phyloP scores from a whole-genome alignment of 345 rosid genomes.

The Diplotaxis tenuifolia region DNA sequence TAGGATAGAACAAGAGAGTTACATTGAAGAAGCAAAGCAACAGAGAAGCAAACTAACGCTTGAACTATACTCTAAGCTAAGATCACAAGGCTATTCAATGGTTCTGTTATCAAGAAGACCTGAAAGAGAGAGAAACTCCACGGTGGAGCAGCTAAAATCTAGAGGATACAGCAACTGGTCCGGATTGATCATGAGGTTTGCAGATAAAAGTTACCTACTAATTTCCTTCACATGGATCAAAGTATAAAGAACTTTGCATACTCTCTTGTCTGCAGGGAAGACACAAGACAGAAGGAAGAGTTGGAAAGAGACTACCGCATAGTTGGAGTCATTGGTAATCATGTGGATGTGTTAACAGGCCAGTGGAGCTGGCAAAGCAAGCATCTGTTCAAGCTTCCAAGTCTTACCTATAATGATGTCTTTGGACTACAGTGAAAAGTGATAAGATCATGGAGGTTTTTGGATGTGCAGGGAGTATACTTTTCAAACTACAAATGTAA shows the following conservation, averaged over 20 bases:
- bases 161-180: constrained; percentile 65
- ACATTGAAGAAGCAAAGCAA: constrained; percentile 45
- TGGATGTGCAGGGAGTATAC: background rate
- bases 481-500: constrained; percentile 4
- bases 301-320: constrained; percentile 44
- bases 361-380: constrained; percentile 37
- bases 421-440: constrained; percentile 28
- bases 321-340: constrained; percentile 54
- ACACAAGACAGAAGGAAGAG: constrained; percentile 37
- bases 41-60: constrained; percentile 40
- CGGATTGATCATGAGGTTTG: constrained; percentile 70
- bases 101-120: constrained; percentile 57
- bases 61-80: constrained; percentile 50
- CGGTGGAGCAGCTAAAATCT: constrained; percentile 43
- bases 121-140: constrained; percentile 39
- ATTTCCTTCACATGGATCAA: background rate
- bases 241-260: background rate
- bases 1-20: constrained; percentile 39
- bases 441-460: background rate
- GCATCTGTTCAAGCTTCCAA: constrained; percentile 70
- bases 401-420: constrained; percentile 38
- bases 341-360: constrained; percentile 65
- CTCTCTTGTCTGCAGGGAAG: constrained; percentile 42
- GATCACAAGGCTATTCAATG: constrained; percentile 59
- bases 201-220: background rate